Percentiles rank a stretch among this genome's conserved stretches.
Conservation (phyloP, 768 basidiomycete genomes). For the Mycena crocata region DNA sequence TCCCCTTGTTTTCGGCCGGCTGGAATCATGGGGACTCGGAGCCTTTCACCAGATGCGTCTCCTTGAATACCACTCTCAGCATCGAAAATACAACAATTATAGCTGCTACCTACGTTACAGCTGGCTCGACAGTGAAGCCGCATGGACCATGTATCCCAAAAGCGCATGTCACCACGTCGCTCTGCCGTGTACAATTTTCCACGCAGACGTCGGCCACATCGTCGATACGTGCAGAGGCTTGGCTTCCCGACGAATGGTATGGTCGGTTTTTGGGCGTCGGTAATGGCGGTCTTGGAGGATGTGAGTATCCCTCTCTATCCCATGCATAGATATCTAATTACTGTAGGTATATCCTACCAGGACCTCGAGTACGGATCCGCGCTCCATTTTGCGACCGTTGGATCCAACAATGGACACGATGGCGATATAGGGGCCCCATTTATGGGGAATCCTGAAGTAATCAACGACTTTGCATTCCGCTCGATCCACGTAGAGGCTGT, state of each 20-base stretch:
- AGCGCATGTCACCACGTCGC: not conserved
- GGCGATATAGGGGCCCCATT: constrained; percentile 32
- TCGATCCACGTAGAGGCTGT: constrained; percentile 37
- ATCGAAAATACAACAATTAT: constrained; percentile 29
- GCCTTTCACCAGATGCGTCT: constrained; percentile 15
- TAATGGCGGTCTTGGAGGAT: constrained; percentile 33
- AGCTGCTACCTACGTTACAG: constrained; percentile 11
- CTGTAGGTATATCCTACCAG: constrained; percentile 6
- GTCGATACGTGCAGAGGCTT: constrained; percentile 23
- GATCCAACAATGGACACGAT: constrained; percentile 40
- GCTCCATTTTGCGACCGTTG: constrained; percentile 38
- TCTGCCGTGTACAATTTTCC: constrained; percentile 29
- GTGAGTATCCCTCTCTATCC: constrained; percentile 8
- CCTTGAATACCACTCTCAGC: constrained; percentile 19
- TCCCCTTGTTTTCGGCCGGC: constrained; percentile 1
- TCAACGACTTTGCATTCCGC: constrained; percentile 40
- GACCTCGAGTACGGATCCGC: constrained; percentile 34
- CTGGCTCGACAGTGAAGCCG: not conserved
- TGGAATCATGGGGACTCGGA: constrained; percentile 1
- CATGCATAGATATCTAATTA: not conserved
- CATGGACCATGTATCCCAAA: not conserved
- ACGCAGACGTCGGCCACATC: constrained; percentile 15
- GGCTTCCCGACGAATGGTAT: constrained; percentile 33
- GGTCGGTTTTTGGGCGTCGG: constrained; percentile 29
- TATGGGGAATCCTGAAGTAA: constrained; percentile 36